Conservation (phyloP, 2,329 filamentous ascomycete species). For the Venturia nashicola region DNA sequence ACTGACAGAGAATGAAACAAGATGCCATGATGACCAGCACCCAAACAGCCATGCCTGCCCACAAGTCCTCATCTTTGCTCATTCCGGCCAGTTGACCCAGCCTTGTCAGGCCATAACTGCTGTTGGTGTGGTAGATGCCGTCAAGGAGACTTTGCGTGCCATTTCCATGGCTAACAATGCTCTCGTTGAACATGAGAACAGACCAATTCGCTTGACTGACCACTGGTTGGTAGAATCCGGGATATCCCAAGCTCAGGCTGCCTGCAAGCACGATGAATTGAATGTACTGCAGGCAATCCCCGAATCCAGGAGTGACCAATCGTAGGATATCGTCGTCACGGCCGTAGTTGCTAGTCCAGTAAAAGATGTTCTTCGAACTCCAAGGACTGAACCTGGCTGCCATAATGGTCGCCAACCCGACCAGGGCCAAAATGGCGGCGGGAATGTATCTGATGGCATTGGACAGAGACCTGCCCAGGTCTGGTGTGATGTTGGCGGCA, state of each 20-base stretch:
- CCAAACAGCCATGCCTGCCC: constrained; percentile 91
- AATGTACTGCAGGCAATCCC: constrained; percentile 92
- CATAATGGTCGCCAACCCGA: constrained; percentile 70
- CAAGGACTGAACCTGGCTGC: constrained; percentile 86
- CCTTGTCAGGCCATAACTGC: constrained; percentile 65
- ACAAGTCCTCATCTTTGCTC: constrained; percentile 63
- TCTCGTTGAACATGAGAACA: constrained; percentile 82
- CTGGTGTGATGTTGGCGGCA: constrained; percentile 70
- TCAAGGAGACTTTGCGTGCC: constrained; percentile 60
- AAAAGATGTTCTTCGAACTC: constrained; percentile 81
- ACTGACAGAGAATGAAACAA: constrained; percentile 58
- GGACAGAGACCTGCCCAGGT: constrained; percentile 57
- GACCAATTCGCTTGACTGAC: constrained; percentile 86
- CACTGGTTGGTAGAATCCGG: constrained; percentile 87
- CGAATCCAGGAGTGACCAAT: constrained; percentile 89
- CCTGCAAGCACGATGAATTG: constrained; percentile 85
- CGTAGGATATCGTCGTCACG: constrained; percentile 84
- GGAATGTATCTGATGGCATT: constrained; percentile 65
- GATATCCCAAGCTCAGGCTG: constrained; percentile 76
- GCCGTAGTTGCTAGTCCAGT: constrained; percentile 97
- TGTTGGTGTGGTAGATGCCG: constrained; percentile 74
- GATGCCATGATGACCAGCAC: constrained; percentile 62
- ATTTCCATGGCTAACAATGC: constrained; percentile 59
- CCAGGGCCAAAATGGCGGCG: constrained; percentile 62
- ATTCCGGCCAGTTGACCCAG: constrained; percentile 77